Conservation (phyloP, 305 asterid species). For the Withania somnifera region DNA sequence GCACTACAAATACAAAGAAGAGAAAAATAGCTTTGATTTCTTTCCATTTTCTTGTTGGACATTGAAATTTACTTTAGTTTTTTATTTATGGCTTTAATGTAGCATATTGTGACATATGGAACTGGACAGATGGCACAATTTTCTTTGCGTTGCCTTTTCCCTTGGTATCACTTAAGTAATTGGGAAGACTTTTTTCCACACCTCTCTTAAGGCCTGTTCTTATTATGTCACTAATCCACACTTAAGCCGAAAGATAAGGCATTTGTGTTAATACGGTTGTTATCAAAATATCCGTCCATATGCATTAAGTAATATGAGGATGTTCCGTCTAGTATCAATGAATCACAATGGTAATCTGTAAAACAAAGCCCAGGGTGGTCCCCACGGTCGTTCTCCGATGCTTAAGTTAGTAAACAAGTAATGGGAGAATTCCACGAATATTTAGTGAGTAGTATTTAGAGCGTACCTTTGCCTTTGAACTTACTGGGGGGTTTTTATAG, state of each 20-base stretch:
- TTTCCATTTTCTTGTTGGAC: neutral
- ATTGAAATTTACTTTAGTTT: neutral
- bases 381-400: no score
- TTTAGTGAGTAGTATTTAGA: no score
- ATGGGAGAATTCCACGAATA: no score
- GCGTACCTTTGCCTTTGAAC: no score
- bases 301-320: no score
- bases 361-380: no score
- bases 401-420: no score
- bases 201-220: conserved; percentile 12
- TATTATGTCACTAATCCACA: conserved; percentile 32
- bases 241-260: conserved; percentile 49
- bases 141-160: neutral
- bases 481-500: no score
- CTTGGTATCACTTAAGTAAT: conserved; percentile 32
- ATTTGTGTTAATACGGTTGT: conserved; percentile 14
- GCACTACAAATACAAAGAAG: no score
- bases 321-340: no score
- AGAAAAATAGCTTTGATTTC: no score
- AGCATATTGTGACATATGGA: neutral
- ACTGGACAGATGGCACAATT: neutral
- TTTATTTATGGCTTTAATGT: neutral
- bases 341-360: no score
- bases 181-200: conserved; percentile 7
- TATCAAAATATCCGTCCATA: neutral